Conservation (phyloP, 768 basidiomycete species). For the Xerocomellus intermedius region DNA sequence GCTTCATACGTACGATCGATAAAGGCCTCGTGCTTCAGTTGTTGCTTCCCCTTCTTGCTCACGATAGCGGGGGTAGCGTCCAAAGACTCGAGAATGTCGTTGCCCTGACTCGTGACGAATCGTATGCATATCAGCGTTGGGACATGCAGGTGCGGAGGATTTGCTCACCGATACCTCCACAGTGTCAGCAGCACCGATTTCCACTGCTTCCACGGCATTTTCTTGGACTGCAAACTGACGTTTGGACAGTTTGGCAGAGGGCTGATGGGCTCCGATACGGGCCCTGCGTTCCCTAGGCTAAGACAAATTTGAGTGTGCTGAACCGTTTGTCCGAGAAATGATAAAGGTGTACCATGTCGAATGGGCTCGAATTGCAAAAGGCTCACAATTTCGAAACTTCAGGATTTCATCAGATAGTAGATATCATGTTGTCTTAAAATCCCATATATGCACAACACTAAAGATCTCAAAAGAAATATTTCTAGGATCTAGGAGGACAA, state of each 20-base stretch:
- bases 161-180: conserved; percentile 42
- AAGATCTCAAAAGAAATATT: not conserved
- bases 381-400: not conserved
- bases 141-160: not conserved
- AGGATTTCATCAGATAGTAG: no score
- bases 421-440: no score
- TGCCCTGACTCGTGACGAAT: conserved; percentile 33
- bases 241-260: conserved; percentile 49
- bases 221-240: conserved; percentile 52
- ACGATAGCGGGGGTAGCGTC: conserved; percentile 26
- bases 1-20: conserved; percentile 50
- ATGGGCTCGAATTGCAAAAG: not conserved
- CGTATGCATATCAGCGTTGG: not conserved
- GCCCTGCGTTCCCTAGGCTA: conserved; percentile 39
- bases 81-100: conserved; percentile 43
- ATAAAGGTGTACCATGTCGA: conserved; percentile 21
- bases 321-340: not conserved
- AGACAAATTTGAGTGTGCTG: conserved; percentile 13
- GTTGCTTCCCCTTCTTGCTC: conserved; percentile 68
- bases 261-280: conserved; percentile 47
- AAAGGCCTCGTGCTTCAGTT: conserved; percentile 65
- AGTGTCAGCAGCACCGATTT: conserved; percentile 38
- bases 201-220: conserved; percentile 46
- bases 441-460: not conserved
- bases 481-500: not conserved